These are phyloP conservation scores for Xylariaceae sp. DNA, from an alignment of 2,329 filamentous ascomycete genomes.

Conservation along the genomic window DNA sequence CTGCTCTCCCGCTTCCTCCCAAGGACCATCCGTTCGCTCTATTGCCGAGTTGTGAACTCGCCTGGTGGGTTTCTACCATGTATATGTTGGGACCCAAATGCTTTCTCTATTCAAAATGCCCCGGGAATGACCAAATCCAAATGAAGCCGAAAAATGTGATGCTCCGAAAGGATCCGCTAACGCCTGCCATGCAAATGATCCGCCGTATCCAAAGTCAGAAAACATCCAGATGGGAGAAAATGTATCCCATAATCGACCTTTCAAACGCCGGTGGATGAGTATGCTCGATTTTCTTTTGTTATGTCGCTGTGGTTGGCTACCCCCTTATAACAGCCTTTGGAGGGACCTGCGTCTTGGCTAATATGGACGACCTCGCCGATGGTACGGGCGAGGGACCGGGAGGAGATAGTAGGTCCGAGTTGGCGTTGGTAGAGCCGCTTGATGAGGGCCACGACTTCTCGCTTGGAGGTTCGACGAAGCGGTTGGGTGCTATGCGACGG, in stretches of 20 bases:
- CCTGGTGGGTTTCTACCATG: background rate
- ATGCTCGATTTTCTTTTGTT: background rate
- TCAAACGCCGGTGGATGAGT: background rate
- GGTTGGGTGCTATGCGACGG: constrained; percentile 18
- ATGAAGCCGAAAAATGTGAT: background rate
- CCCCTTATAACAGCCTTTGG: constrained; percentile 12
- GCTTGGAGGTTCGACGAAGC: constrained; percentile 19
- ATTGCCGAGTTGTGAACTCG: background rate
- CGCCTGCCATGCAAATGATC: background rate
- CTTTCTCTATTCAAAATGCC: background rate
- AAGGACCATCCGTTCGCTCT: background rate
- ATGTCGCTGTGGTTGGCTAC: background rate
- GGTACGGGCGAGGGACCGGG: background rate
- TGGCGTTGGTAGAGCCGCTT: background rate
- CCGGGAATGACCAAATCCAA: background rate
- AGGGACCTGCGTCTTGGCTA: background rate
- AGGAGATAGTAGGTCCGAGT: constrained; percentile 3
- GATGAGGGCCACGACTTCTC: constrained; percentile 21
- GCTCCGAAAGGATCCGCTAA: background rate
- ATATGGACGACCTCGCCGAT: constrained; percentile 14
- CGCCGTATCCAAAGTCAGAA: background rate
- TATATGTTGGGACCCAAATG: background rate
- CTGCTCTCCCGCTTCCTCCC: background rate
- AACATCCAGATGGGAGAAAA: background rate
- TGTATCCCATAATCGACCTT: background rate